Evolutionary conservation across 2,329 filamentous ascomycete species (phyloP).

Genomic region (Neoascochyta sp.): DNA sequence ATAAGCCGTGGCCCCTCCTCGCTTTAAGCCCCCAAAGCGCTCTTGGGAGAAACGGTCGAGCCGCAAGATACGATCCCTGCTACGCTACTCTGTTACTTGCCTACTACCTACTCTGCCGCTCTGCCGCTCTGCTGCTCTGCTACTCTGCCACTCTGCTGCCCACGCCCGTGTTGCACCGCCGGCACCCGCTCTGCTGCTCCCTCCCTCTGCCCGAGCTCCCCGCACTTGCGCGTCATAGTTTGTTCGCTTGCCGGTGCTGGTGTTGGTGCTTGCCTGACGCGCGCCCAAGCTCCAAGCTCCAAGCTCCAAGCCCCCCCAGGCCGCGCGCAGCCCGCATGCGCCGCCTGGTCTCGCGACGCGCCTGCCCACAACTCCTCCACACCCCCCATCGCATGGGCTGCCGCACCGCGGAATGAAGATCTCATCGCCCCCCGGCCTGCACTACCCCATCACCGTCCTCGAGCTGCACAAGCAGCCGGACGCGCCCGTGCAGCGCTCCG

Average conservation of each 20-base stretch:
- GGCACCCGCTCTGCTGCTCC: too few species aligned
- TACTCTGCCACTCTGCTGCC: too few species aligned
- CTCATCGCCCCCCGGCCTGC: constrained; percentile 55
- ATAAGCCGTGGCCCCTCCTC: constrained; percentile 6
- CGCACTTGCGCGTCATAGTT: too few species aligned
- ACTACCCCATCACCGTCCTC: constrained; percentile 91
- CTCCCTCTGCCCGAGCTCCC: too few species aligned
- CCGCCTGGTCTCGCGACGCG: constrained; percentile 26
- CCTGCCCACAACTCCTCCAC: constrained; percentile 12
- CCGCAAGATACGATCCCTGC: too few species aligned
- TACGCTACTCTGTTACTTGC: too few species aligned
- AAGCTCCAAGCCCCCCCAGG: constrained; percentile 14
- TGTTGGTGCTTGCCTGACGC: constrained; percentile 4
- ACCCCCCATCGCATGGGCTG: constrained; percentile 28
- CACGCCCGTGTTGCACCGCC: too few species aligned
- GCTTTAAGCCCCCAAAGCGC: constrained; percentile 5
- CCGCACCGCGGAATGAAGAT: constrained; percentile 45
- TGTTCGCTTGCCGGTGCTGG: too few species aligned
- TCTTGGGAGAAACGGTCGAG: constrained; percentile 5
- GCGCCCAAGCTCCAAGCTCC: constrained; percentile 14
- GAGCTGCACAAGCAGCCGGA: constrained; percentile 73
- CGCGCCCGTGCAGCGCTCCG: constrained; percentile 71
- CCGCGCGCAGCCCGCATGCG: constrained; percentile 28
- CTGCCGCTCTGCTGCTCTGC: too few species aligned
- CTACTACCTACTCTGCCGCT: too few species aligned